A percentile compares a stretch with the other conserved stretches of the same genome.
Conservation (phyloP, 2,329 filamentous ascomycete genomes). For the Fonsecaea erecta region DNA sequence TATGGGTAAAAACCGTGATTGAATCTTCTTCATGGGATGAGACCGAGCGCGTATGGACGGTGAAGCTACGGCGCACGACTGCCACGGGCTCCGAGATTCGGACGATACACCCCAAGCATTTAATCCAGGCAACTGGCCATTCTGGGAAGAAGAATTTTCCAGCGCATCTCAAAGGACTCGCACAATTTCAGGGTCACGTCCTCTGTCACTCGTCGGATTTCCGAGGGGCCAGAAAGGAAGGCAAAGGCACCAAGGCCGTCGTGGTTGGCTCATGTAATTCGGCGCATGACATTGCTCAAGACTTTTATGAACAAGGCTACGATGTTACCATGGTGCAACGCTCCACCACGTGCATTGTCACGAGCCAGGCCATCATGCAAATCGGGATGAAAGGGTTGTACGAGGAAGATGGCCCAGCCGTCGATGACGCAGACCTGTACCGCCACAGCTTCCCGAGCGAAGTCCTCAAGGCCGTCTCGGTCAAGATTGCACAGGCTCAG, state of each 20-base stretch:
- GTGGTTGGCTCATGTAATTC: constrained; percentile 73
- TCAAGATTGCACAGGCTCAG: constrained; percentile 27
- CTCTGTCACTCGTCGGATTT: constrained; percentile 68
- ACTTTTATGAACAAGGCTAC: constrained; percentile 69
- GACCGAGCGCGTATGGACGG: constrained; percentile 57
- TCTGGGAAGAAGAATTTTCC: constrained; percentile 65
- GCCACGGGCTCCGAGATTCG: constrained; percentile 54
- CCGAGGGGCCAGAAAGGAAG: constrained; percentile 54
- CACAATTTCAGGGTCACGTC: constrained; percentile 61
- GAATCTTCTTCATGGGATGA: constrained; percentile 58
- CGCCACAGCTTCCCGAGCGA: constrained; percentile 63
- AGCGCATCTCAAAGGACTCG: constrained; percentile 55
- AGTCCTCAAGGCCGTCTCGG: constrained; percentile 65
- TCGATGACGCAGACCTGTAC: constrained; percentile 69
- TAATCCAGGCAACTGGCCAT: constrained; percentile 71
- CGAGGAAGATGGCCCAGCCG: constrained; percentile 57
- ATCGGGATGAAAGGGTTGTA: constrained; percentile 59
- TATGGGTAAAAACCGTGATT: constrained; percentile 64
- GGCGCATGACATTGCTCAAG: constrained; percentile 63
- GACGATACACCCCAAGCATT: constrained; percentile 64
- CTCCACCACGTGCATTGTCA: constrained; percentile 67
- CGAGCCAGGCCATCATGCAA: constrained; percentile 58
- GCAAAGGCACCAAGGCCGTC: constrained; percentile 63
- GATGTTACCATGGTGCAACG: constrained; percentile 72
- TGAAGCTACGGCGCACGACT: constrained; percentile 54